A percentile compares a stretch with the other conserved stretches of the same genome.
Conservation (phyloP, 306 rosid genomes). For the Ziziphus jujuba region DNA sequence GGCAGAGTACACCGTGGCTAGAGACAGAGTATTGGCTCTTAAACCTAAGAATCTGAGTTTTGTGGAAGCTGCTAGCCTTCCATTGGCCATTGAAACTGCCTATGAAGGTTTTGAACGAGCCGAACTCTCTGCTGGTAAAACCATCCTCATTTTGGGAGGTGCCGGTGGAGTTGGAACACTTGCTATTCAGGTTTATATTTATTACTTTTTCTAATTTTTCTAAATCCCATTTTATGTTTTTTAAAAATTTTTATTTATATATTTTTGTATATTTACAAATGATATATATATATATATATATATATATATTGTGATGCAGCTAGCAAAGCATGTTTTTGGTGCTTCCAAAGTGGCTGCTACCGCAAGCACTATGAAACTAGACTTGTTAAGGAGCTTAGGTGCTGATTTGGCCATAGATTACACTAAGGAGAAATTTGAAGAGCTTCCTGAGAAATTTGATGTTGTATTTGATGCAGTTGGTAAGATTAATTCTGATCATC, state of each 20-base stretch:
- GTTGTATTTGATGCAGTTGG: conserved; percentile 65
- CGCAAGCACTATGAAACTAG: conserved; percentile 52
- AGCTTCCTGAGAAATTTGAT: conserved; percentile 66
- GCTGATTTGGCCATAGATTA: conserved; percentile 64
- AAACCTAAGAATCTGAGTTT: conserved; percentile 69
- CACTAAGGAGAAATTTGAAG: conserved; percentile 54
- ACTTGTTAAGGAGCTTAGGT: conserved; percentile 53
- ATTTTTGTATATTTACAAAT: no score
- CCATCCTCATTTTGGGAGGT: conserved; percentile 73
- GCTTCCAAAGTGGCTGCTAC: conserved; percentile 72
- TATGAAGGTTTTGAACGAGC: conserved; percentile 55
- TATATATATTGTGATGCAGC: no score
- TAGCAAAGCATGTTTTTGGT: conserved; percentile 67
- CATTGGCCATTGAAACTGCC: conserved; percentile 61
- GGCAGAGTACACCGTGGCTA: conserved; percentile 68
- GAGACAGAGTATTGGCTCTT: conserved; percentile 57
- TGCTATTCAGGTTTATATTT: neutral
- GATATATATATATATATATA: no score
- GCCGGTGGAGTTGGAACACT: conserved; percentile 73
- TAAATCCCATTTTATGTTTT: no score
- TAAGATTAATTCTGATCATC: conserved; percentile 16
- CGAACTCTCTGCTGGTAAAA: conserved; percentile 48
- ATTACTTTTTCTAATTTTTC: no score
- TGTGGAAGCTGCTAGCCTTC: conserved; percentile 76
- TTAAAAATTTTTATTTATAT: no score